Percentiles rank a stretch among this genome's conserved stretches.
These are phyloP conservation scores for Cladobotryum protrusum DNA, from an alignment of 2,329 filamentous ascomycete species.

Conservation along the genomic window DNA sequence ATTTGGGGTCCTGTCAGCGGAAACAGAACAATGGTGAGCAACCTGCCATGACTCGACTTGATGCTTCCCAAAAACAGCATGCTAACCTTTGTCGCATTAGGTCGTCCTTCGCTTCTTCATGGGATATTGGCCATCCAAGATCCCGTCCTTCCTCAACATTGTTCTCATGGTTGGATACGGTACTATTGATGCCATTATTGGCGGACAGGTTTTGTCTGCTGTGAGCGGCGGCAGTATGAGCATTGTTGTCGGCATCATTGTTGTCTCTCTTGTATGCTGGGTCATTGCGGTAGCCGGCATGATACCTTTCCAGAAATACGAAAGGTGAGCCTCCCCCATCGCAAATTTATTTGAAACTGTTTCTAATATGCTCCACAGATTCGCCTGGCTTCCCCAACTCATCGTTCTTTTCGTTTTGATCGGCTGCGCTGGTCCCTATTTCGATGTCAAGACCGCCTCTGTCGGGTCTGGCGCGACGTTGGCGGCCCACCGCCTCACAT, in stretches of 20 bases:
- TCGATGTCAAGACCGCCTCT: slow-evolving; percentile 55
- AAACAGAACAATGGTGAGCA: slow-evolving; percentile 62
- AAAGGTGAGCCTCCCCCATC: slow-evolving; percentile 34
- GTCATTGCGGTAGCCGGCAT: slow-evolving; percentile 60
- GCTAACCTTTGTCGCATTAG: slow-evolving; percentile 11
- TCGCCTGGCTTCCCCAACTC: slow-evolving; percentile 58
- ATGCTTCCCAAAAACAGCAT: neutral
- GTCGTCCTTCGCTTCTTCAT: slow-evolving; percentile 72
- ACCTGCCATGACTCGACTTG: neutral
- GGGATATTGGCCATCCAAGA: slow-evolving; percentile 50
- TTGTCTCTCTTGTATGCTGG: slow-evolving; percentile 67
- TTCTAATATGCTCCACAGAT: slow-evolving; percentile 17
- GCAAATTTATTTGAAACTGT: no score
- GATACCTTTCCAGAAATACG: slow-evolving; percentile 61
- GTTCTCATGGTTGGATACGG: slow-evolving; percentile 72
- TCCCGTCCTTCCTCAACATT: slow-evolving; percentile 28
- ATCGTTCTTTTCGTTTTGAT: slow-evolving; percentile 68
- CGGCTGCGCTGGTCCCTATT: slow-evolving; percentile 57
- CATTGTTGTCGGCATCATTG: slow-evolving; percentile 66
- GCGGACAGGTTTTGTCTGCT: slow-evolving; percentile 68
- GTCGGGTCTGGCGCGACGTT: slow-evolving; percentile 55
- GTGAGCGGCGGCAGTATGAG: slow-evolving; percentile 61
- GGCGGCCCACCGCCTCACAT: slow-evolving; percentile 55
- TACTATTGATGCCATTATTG: slow-evolving; percentile 72
- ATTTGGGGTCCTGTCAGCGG: slow-evolving; percentile 70